Evolutionary conservation across 768 basidiomycete genomes (phyloP).

Genomic region (Dacryopinax spathularia): DNA sequence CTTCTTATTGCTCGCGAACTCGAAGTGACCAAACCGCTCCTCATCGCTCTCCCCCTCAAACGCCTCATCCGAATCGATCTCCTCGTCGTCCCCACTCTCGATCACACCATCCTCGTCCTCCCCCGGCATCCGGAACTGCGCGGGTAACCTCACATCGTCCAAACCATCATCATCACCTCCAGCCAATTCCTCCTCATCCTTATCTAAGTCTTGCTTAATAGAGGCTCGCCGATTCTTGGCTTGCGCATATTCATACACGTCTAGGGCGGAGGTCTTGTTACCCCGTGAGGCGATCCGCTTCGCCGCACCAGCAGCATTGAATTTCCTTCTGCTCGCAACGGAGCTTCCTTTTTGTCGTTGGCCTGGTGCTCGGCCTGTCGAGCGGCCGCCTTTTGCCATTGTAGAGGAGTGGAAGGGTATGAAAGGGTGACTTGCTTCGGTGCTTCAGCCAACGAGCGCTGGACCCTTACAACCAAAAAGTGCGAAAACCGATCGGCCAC

Average conservation of each 20-base stretch:
- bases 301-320: not conserved
- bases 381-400: conserved; percentile 1
- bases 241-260: not conserved
- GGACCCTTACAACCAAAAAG: no score
- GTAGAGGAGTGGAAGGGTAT: no score
- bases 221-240: not conserved
- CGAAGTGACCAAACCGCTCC: conserved; percentile 58
- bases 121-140: conserved; percentile 23
- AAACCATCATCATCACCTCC: conserved; percentile 21
- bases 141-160: conserved; percentile 11
- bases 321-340: not conserved
- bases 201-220: conserved; percentile 20
- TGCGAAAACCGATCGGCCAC: no score
- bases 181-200: conserved; percentile 31
- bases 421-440: no score
- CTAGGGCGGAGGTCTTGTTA: not conserved
- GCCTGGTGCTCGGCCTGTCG: not conserved
- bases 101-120: conserved; percentile 21
- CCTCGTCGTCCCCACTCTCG: conserved; percentile 61
- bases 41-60: conserved; percentile 63
- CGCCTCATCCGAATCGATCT: conserved; percentile 71
- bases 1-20: conserved; percentile 26
- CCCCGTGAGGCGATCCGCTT: not conserved
- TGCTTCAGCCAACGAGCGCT: no score
- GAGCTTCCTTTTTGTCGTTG: not conserved